A percentile compares a stretch with the other conserved stretches of the same genome.
phyloP scores from a whole-genome alignment of 805 yeast genomes.

The Sugiyamaella qingdaonensis region DNA sequence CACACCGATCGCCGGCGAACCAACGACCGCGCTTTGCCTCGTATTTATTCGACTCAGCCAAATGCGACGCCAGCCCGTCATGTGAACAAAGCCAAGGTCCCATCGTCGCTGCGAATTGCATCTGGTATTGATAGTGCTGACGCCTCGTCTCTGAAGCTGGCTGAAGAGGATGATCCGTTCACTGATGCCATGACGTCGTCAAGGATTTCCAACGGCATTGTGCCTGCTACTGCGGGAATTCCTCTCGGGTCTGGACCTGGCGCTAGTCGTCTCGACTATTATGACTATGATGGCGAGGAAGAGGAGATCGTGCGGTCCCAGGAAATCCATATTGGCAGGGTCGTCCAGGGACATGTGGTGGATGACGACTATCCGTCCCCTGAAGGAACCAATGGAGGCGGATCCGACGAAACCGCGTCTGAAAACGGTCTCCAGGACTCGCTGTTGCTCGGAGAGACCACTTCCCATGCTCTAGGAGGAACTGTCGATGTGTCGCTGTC shows the following conservation, averaged over 20 bases:
- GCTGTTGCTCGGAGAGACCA: constrained; percentile 19
- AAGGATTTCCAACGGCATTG: background rate
- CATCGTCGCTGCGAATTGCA: background rate
- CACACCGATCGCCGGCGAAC: constrained; percentile 95
- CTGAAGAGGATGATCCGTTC: constrained; percentile 8
- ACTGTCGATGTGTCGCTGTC: constrained; percentile 68
- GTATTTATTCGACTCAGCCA: constrained; percentile 11
- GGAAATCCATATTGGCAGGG: constrained; percentile 85
- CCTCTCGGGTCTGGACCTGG: background rate
- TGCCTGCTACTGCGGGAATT: background rate
- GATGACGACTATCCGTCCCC: constrained; percentile 65
- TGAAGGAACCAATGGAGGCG: constrained; percentile 26
- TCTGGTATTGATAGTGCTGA: background rate
- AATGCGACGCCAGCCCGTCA: background rate
- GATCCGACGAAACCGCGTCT: constrained; percentile 15
- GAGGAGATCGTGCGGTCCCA: constrained; percentile 22
- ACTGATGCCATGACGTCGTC: constrained; percentile 10
- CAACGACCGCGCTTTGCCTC: constrained; percentile 49
- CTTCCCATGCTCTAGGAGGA: constrained; percentile 67
- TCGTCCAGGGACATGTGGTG: constrained; percentile 95
- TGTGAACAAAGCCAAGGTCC: background rate
- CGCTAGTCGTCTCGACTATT: background rate
- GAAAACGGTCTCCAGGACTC: constrained; percentile 7
- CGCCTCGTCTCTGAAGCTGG: background rate
- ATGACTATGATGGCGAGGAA: constrained; percentile 25